Evolutionary conservation across 228 moss, liverwort and hornwort genomes (phyloP).

Genomic region (Sphagnum magellanicum): DNA sequence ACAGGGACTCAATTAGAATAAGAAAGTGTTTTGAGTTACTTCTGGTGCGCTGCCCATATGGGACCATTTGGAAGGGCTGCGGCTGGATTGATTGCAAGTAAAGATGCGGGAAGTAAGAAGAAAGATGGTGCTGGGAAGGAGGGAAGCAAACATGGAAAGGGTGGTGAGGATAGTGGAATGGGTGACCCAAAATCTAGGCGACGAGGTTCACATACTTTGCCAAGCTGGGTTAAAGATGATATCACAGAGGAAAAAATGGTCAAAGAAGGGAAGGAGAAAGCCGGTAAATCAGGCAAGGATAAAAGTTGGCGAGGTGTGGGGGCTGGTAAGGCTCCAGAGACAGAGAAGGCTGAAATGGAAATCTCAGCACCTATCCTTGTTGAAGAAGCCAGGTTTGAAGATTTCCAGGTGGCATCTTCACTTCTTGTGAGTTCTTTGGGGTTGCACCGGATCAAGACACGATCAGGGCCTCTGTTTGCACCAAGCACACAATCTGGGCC

Average conservation of each 20-base stretch:
- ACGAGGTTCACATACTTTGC: constrained; percentile 7
- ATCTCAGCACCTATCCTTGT: constrained; percentile 31
- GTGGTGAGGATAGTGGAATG: not conserved
- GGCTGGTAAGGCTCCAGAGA: constrained; percentile 43
- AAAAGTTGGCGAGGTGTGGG: constrained; percentile 45
- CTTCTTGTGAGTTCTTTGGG: constrained; percentile 22
- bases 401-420: constrained; percentile 44
- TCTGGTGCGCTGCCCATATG: constrained; percentile 21
- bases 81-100: constrained; percentile 27
- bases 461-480: constrained; percentile 48
- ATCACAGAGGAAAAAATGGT: constrained; percentile 31
- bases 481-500: constrained; percentile 47
- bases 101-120: constrained; percentile 51
- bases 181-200: constrained; percentile 11
- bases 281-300: constrained; percentile 25
- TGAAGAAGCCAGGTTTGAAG: constrained; percentile 4
- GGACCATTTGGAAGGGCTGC: constrained; percentile 49
- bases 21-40: not conserved
- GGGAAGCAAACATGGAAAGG: constrained; percentile 36
- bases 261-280: constrained; percentile 22
- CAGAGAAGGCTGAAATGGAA: constrained; percentile 20
- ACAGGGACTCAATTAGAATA: not conserved
- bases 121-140: constrained; percentile 36
- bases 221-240: constrained; percentile 22
- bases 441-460: constrained; percentile 56